Evolutionary conservation across 371 early-diverging fungal genomes (phyloP).

Genomic region (Gilbertella persicaria): DNA sequence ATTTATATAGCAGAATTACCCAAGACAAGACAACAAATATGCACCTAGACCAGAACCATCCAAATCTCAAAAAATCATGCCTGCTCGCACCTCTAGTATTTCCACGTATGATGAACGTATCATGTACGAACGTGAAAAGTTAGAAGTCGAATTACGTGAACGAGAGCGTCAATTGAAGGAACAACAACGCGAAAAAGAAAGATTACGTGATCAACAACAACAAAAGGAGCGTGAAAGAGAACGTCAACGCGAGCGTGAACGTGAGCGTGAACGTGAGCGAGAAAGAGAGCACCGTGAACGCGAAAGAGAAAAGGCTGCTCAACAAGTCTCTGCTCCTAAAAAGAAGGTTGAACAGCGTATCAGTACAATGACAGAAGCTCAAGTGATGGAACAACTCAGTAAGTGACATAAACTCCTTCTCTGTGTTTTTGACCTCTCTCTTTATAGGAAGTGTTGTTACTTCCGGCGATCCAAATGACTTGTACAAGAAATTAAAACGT

Average conservation of each 20-base stretch:
- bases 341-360: slow-evolving; percentile 70
- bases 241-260: slow-evolving; percentile 22
- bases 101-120: slow-evolving; percentile 38
- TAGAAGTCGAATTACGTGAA: slow-evolving; percentile 32
- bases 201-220: slow-evolving; percentile 17
- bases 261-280: slow-evolving; percentile 18
- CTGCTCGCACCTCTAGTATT: slow-evolving; percentile 29
- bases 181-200: slow-evolving; percentile 21
- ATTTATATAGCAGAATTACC: slow-evolving; percentile 2
- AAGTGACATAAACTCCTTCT: slow-evolving; percentile 15
- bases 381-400: slow-evolving; percentile 89
- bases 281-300: slow-evolving; percentile 24
- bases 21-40: slow-evolving; percentile 5
- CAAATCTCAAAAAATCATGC: slow-evolving; percentile 27
- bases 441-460: slow-evolving; percentile 69
- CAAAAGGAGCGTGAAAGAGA: slow-evolving; percentile 18
- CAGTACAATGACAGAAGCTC: slow-evolving; percentile 87
- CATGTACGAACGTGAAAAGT: slow-evolving; percentile 31
- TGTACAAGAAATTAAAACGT: slow-evolving; percentile 89
- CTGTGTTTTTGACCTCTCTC: not conserved
- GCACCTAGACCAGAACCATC: slow-evolving; percentile 37
- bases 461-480: slow-evolving; percentile 79
- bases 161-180: slow-evolving; percentile 27
- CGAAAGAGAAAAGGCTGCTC: slow-evolving; percentile 36
- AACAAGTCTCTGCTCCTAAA: slow-evolving; percentile 26